Conservation (phyloP, 306 rosid genomes). For the Gynostemma pentaphyllum region DNA sequence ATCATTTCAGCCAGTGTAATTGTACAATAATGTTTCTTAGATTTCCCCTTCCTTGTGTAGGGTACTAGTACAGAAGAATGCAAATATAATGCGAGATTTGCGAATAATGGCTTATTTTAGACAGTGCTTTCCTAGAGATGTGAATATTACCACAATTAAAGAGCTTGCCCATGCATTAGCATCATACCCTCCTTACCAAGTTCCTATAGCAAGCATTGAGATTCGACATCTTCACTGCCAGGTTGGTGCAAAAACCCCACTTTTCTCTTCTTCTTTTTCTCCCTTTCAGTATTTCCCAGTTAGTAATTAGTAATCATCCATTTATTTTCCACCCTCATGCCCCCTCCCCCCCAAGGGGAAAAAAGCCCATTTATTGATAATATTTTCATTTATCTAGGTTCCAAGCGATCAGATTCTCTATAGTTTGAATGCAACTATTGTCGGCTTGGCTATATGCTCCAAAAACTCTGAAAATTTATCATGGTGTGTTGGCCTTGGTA, state of each 20-base stretch:
- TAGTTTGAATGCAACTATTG: conserved; percentile 72
- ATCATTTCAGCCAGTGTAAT: not conserved
- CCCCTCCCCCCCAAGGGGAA: too few species aligned
- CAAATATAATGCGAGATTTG: conserved; percentile 52
- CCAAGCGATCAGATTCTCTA: conserved; percentile 52
- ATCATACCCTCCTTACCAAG: conserved; percentile 74
- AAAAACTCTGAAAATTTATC: conserved; percentile 43
- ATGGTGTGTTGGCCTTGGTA: conserved; percentile 90
- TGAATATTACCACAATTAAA: conserved; percentile 57
- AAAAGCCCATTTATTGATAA: not conserved
- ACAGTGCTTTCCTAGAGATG: conserved; percentile 57
- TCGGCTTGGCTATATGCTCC: conserved; percentile 74
- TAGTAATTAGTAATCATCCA: too few species aligned
- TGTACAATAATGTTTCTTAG: not conserved
- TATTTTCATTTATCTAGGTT: conserved; percentile 37
- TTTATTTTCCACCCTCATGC: not conserved
- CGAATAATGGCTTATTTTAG: conserved; percentile 79
- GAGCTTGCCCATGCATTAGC: conserved; percentile 81
- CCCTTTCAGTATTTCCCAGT: not conserved
- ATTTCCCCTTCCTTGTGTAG: conserved; percentile 19
- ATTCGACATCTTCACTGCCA: conserved; percentile 60
- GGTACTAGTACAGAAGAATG: conserved; percentile 61
- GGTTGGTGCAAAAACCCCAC: conserved; percentile 34
- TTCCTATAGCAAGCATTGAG: conserved; percentile 72
- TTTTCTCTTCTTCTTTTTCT: not conserved